Percentiles rank a stretch among this genome's conserved stretches.
phyloP scores from a whole-genome alignment of 768 basidiomycete species.

The Piloderma croceum region DNA sequence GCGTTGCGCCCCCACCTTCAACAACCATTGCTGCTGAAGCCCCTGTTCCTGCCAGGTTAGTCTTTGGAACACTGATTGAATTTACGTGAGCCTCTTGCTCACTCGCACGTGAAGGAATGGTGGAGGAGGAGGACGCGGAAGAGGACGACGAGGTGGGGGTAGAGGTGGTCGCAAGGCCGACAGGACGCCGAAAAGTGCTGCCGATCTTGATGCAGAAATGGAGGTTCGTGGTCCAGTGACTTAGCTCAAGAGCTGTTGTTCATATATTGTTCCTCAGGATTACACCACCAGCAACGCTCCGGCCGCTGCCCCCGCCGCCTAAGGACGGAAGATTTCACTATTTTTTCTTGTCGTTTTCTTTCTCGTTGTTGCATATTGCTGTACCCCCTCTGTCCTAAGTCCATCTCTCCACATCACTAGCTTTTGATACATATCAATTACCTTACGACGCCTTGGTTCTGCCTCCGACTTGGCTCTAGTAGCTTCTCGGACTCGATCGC shows the following conservation, averaged over 20 bases:
- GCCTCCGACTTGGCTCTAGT: too few relatives aligned
- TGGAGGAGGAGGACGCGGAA: conserved; percentile 36
- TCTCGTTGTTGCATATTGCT: not conserved
- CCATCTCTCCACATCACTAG: too few relatives aligned
- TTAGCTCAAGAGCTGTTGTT: not conserved
- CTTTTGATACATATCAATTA: too few relatives aligned
- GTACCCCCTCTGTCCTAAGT: not conserved
- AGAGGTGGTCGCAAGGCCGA: conserved; percentile 45
- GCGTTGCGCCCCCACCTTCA: conserved; percentile 72
- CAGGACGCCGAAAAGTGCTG: conserved; percentile 73
- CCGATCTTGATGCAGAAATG: conserved; percentile 97
- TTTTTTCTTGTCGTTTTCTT: not conserved
- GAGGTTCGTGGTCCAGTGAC: conserved; percentile 50
- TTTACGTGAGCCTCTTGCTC: conserved; percentile 30
- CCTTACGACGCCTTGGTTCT: too few relatives aligned
- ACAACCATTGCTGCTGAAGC: conserved; percentile 30
- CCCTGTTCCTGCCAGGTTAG: conserved; percentile 32
- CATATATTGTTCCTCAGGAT: conserved; percentile 37
- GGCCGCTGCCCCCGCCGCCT: conserved; percentile 24
- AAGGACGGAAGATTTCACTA: too few relatives aligned
- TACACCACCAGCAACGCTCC: conserved; percentile 60
- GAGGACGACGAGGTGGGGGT: conserved; percentile 41
- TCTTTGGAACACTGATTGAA: conserved; percentile 13
- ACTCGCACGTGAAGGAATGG: conserved; percentile 17
- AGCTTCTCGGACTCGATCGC: too few relatives aligned